A percentile compares a stretch with the other conserved stretches of the same genome.
These are phyloP conservation scores for Vanrija sp. DNA, from an alignment of 1,284 basidiomycete species.

Conservation along the genomic window DNA sequence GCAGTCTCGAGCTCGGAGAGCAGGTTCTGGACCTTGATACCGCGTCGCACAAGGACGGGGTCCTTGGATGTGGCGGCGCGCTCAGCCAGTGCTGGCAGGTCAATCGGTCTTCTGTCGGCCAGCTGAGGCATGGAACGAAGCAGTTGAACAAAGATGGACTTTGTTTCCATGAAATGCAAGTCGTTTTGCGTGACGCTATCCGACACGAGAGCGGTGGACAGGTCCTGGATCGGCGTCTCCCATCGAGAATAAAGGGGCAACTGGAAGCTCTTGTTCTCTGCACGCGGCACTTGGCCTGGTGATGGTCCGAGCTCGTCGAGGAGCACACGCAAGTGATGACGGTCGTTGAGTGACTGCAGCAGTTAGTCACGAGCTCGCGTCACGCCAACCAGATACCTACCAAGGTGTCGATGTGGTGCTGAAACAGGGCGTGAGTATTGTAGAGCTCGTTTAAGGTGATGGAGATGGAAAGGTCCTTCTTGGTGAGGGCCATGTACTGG, in stretches of 20 bases:
- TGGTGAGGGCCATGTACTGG: slow-evolving; percentile 99
- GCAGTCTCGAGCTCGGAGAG: slow-evolving; percentile 90
- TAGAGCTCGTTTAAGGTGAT: slow-evolving; percentile 99
- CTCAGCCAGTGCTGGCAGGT: slow-evolving; percentile 86
- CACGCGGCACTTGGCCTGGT: slow-evolving; percentile 89
- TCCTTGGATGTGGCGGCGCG: slow-evolving; percentile 95
- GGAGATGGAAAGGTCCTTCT: slow-evolving; percentile 96
- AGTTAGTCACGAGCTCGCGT: too few relatives aligned
- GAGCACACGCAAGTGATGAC: slow-evolving; percentile 92
- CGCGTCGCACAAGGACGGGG: slow-evolving; percentile 86
- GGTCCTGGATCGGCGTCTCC: slow-evolving; percentile 98
- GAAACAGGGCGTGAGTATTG: slow-evolving; percentile 90
- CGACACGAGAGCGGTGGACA: slow-evolving; percentile 88
- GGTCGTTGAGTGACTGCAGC: slow-evolving; percentile 85
- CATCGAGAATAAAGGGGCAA: slow-evolving; percentile 91
- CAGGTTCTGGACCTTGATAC: slow-evolving; percentile 99
- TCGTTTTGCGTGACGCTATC: slow-evolving; percentile 94
- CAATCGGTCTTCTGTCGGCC: slow-evolving; percentile 79
- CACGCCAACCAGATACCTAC: slow-evolving; percentile 54
- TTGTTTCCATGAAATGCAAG: slow-evolving; percentile 99
- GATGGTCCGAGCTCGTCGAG: slow-evolving; percentile 92
- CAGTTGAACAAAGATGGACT: slow-evolving; percentile 97
- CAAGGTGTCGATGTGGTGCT: slow-evolving; percentile 91
- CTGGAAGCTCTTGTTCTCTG: slow-evolving; percentile 93
- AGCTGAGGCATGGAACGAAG: slow-evolving; percentile 88